Conservation (phyloP, 257 asterid genomes). For the Gentiana dahurica region DNA sequence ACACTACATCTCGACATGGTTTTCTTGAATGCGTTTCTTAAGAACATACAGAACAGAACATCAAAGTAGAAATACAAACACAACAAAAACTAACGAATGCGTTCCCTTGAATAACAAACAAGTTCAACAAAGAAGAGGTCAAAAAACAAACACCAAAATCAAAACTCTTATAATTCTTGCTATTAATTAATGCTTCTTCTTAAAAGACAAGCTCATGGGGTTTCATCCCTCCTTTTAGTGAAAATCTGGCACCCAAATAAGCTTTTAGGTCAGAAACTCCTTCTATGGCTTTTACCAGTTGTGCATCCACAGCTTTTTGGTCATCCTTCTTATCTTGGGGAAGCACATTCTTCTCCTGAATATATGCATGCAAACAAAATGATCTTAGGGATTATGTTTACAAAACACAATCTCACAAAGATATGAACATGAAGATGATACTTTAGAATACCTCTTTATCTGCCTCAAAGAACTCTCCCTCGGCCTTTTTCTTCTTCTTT, state of each 20-base stretch:
- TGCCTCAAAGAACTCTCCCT: slow-evolving; percentile 43
- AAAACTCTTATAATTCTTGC: background rate
- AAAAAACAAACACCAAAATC: background rate
- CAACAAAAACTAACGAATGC: background rate
- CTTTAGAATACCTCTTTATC: slow-evolving; percentile 32
- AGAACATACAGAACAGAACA: background rate
- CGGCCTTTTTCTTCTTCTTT: slow-evolving; percentile 45
- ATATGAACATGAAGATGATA: background rate
- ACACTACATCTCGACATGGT: too few species aligned
- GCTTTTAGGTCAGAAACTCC: background rate
- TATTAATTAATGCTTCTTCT: background rate
- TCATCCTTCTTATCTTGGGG: slow-evolving; percentile 41
- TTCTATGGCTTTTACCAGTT: slow-evolving; percentile 3
- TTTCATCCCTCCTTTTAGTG: background rate
- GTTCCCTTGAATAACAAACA: background rate
- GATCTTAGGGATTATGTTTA: background rate
- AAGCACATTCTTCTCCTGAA: slow-evolving; percentile 35
- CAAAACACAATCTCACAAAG: too few species aligned
- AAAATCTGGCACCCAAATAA: slow-evolving; percentile 4
- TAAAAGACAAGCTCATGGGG: slow-evolving; percentile 5
- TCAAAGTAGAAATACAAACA: slow-evolving; percentile 5
- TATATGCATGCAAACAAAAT: too few species aligned
- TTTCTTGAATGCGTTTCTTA: too few species aligned
- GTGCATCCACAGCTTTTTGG: slow-evolving; percentile 7
- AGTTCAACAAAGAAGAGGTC: background rate